Percentiles rank a stretch among this genome's conserved stretches.
These are phyloP conservation scores for Conticribra guillardii DNA, from an alignment of 108 stramenopile genomes.

Conservation along the genomic window DNA sequence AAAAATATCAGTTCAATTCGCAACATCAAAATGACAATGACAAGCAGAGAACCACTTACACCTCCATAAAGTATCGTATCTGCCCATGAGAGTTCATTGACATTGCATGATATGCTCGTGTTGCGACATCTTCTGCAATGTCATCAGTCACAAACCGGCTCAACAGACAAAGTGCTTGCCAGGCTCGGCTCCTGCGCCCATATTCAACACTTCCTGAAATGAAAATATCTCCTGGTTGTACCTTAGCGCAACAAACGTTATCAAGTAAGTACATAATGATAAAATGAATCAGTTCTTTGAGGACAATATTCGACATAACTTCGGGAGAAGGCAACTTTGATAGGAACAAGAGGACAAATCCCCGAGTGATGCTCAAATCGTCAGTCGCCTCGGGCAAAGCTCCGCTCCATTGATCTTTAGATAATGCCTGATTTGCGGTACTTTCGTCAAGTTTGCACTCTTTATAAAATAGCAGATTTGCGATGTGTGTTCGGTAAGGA, in stretches of 20 bases:
- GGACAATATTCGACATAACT: conserved; percentile 50
- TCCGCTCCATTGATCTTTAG: conserved; percentile 12
- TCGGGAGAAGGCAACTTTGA: conserved; percentile 61
- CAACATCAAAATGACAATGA: neutral
- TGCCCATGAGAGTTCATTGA: conserved; percentile 69
- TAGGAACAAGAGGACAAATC: conserved; percentile 74
- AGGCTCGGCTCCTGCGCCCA: conserved; percentile 68
- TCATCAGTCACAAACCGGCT: conserved; percentile 70
- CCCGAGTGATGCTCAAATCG: conserved; percentile 64
- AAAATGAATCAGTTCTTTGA: conserved; percentile 61
- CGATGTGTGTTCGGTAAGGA: conserved; percentile 75
- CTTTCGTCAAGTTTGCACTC: conserved; percentile 69
- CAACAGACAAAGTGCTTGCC: conserved; percentile 85
- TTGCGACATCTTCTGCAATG: conserved; percentile 62
- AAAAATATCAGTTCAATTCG: neutral
- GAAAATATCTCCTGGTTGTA: conserved; percentile 46
- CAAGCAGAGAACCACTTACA: conserved; percentile 27
- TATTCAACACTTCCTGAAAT: conserved; percentile 78
- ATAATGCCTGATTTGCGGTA: conserved; percentile 49
- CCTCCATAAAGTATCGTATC: conserved; percentile 84
- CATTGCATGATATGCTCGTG: conserved; percentile 58
- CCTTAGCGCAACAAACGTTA: conserved; percentile 43
- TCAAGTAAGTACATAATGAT: conserved; percentile 66
- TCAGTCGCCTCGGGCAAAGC: conserved; percentile 46
- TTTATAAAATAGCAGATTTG: conserved; percentile 77